These are phyloP conservation scores for Lathyrus oleraceus DNA, from an alignment of 306 rosid species.

Conservation along the genomic window DNA sequence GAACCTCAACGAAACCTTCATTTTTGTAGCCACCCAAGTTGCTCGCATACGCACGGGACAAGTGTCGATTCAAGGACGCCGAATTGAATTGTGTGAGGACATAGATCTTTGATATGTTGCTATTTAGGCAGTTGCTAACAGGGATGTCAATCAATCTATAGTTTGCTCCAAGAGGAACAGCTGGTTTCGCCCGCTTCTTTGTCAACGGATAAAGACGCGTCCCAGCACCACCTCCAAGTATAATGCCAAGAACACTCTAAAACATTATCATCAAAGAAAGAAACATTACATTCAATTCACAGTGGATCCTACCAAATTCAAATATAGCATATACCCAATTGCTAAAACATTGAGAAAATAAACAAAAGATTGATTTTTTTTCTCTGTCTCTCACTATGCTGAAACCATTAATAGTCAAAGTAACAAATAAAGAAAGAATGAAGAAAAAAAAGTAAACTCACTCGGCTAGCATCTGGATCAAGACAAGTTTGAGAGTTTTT, in stretches of 20 bases:
- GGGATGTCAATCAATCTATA: slow-evolving; percentile 95
- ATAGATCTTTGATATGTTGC: slow-evolving; percentile 89
- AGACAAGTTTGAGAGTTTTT: slow-evolving; percentile 89
- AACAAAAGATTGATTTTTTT: background rate
- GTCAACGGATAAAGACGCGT: slow-evolving; percentile 92
- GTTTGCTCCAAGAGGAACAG: slow-evolving; percentile 96
- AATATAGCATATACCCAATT: background rate
- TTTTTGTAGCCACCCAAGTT: slow-evolving; percentile 97
- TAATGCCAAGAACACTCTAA: slow-evolving; percentile 92
- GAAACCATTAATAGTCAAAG: slow-evolving; percentile 7
- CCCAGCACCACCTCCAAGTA: slow-evolving; percentile 97
- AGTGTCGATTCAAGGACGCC: slow-evolving; percentile 89
- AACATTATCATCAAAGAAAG: slow-evolving; percentile 21
- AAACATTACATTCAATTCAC: slow-evolving; percentile 8
- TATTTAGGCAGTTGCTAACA: slow-evolving; percentile 91
- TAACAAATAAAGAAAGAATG: background rate
- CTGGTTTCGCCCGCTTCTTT: slow-evolving; percentile 96
- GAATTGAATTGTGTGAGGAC: slow-evolving; percentile 97
- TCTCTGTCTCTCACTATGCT: background rate
- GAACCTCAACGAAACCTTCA: slow-evolving; percentile 98
- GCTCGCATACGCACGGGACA: slow-evolving; percentile 94
- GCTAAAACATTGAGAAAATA: background rate
- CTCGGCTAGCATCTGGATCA: slow-evolving; percentile 97
- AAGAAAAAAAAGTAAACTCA: slow-evolving; percentile 23
- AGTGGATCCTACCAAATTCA: slow-evolving; percentile 13